Conservation (phyloP, 768 basidiomycete species). For the Amanita brunnescens region DNA sequence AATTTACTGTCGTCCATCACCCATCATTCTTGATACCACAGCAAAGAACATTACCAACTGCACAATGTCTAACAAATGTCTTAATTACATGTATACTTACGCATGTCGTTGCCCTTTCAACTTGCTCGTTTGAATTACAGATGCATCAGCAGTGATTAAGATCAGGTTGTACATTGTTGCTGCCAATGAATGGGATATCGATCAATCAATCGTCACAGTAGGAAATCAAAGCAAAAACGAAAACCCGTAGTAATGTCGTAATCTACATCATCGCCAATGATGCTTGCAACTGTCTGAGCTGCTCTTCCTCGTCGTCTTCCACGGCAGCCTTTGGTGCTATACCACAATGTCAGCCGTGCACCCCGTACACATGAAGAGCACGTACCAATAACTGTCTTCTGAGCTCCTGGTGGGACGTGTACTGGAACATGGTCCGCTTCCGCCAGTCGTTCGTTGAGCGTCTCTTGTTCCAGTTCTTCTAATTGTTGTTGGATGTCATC, state of each 20-base stretch:
- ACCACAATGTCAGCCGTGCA: neutral
- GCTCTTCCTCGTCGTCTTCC: constrained; percentile 89
- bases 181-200: constrained; percentile 4
- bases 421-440: constrained; percentile 87
- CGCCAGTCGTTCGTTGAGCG: constrained; percentile 74
- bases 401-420: constrained; percentile 61
- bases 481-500: constrained; percentile 74
- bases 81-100: constrained; percentile 16
- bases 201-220: too few species aligned
- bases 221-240: constrained; percentile 6
- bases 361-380: neutral
- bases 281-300: constrained; percentile 85
- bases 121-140: constrained; percentile 3
- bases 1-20: constrained; percentile 5
- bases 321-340: constrained; percentile 28
- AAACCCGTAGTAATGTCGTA: constrained; percentile 2
- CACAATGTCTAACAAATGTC: constrained; percentile 7
- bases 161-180: constrained; percentile 19
- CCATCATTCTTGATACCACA: constrained; percentile 9
- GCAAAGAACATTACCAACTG: constrained; percentile 7
- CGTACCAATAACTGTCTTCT: constrained; percentile 1
- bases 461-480: constrained; percentile 81
- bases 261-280: constrained; percentile 75
- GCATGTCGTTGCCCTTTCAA: constrained; percentile 1
- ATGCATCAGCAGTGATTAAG: constrained; percentile 15